Evolutionary conservation across 441 rosid species (phyloP).

Genomic region (Eruca vesicaria): DNA sequence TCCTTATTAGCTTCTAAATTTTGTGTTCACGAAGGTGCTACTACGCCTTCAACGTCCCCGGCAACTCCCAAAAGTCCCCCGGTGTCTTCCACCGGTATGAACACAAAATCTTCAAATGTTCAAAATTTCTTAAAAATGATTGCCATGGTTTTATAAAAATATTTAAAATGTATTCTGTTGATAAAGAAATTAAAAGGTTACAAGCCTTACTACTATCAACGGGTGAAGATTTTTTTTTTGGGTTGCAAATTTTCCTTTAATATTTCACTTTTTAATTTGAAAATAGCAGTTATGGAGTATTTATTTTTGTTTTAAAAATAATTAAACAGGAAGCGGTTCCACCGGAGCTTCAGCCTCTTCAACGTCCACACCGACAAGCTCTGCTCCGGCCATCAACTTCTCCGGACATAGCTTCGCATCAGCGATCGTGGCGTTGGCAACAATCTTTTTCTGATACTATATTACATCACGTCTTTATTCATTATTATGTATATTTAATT

Average conservation of each 20-base stretch:
- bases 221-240: no score
- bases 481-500: not conserved
- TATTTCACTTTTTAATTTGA: not conserved
- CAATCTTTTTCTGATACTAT: not conserved
- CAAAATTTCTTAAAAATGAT: no score
- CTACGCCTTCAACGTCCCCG: not conserved
- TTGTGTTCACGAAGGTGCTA: not conserved
- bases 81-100: not conserved
- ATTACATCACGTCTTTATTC: not conserved
- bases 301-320: not conserved
- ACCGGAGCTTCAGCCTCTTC: not conserved
- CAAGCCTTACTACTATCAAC: not conserved
- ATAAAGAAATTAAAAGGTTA: not conserved
- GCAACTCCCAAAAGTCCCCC: not conserved
- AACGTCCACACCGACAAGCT: not conserved
- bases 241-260: not conserved
- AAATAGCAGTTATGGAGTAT: not conserved
- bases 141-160: no score
- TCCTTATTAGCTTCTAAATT: not conserved
- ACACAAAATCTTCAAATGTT: not conserved
- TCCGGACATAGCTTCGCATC: not conserved
- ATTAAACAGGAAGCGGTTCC: not conserved
- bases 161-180: not conserved
- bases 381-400: not conserved
- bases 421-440: not conserved